A percentile compares a stretch with the other conserved stretches of the same genome.
phyloP scores from a whole-genome alignment of 1,284 basidiomycete species.

The Puccinia polysora region DNA sequence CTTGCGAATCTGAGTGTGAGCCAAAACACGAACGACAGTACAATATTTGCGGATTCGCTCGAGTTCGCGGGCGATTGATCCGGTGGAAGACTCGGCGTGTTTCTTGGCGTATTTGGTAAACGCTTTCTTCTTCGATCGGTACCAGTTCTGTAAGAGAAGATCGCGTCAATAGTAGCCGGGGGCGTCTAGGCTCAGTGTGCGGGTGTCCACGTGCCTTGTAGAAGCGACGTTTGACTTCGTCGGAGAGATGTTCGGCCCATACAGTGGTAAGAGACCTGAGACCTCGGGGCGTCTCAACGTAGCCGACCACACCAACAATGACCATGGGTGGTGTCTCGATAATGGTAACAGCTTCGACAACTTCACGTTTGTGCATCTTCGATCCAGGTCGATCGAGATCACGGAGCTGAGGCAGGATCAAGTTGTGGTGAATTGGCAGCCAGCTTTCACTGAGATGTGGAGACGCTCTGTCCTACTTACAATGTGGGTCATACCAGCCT shows the following conservation, averaged over 20 bases:
- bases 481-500: constrained; percentile 99
- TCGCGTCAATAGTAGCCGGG: background rate
- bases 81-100: constrained; percentile 82
- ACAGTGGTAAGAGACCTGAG: constrained; percentile 74
- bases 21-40: constrained; percentile 98
- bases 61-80: constrained; percentile 88
- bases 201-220: constrained; percentile 74
- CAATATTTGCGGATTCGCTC: constrained; percentile 99
- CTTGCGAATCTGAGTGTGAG: constrained; percentile 94
- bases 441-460: no score
- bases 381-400: constrained; percentile 99
- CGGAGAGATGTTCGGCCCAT: constrained; percentile 64
- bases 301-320: constrained; percentile 96
- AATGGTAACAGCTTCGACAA: constrained; percentile 95
- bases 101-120: constrained; percentile 72
- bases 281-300: constrained; percentile 99
- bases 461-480: constrained; percentile 52
- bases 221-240: constrained; percentile 96
- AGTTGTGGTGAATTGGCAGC: background rate
- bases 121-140: constrained; percentile 99
- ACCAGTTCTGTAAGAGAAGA: constrained; percentile 72
- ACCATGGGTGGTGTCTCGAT: constrained; percentile 97
- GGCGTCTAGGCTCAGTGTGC: constrained; percentile 43
- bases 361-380: constrained; percentile 99
- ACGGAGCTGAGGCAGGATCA: constrained; percentile 59